Conservation (phyloP, 495 filamentous ascomycete genomes). For the Gamarada debralockiae region DNA sequence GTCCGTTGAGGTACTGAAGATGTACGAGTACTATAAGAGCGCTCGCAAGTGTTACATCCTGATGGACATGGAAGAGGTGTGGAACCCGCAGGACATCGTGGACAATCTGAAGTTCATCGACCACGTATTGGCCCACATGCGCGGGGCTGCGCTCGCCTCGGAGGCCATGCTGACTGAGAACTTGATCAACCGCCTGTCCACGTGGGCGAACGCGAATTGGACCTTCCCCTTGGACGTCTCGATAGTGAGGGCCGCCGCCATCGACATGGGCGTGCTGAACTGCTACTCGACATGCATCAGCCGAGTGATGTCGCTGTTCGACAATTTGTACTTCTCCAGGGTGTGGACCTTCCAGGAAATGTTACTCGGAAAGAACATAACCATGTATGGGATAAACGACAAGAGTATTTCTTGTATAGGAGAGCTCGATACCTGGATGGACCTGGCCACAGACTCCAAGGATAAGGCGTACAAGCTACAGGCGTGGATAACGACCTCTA, state of each 20-base stretch:
- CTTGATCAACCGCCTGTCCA: neutral
- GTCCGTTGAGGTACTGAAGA: slow-evolving; percentile 12
- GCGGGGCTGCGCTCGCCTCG: slow-evolving; percentile 10
- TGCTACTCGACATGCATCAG: slow-evolving; percentile 23
- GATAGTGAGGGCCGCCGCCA: slow-evolving; percentile 1
- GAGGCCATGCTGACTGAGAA: slow-evolving; percentile 7
- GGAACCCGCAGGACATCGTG: slow-evolving; percentile 22
- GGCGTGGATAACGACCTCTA: too few relatives aligned
- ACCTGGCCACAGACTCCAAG: too few relatives aligned
- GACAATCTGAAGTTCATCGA: slow-evolving; percentile 20
- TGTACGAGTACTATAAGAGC: slow-evolving; percentile 23
- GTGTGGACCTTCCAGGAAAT: too few relatives aligned
- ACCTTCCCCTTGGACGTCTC: neutral
- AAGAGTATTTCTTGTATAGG: too few relatives aligned
- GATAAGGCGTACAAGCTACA: too few relatives aligned
- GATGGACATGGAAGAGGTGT: slow-evolving; percentile 22
- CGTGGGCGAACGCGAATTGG: slow-evolving; percentile 11
- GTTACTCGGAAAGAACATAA: too few relatives aligned
- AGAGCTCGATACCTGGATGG: too few relatives aligned
- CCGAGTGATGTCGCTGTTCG: slow-evolving; percentile 20
- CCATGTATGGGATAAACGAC: too few relatives aligned
- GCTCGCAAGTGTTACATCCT: slow-evolving; percentile 22
- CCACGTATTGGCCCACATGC: slow-evolving; percentile 18
- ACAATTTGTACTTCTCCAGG: slow-evolving; percentile 29
- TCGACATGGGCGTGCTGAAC: slow-evolving; percentile 27